These are phyloP conservation scores for Mycena latifolia DNA, from an alignment of 768 basidiomycete species.

Conservation along the genomic window DNA sequence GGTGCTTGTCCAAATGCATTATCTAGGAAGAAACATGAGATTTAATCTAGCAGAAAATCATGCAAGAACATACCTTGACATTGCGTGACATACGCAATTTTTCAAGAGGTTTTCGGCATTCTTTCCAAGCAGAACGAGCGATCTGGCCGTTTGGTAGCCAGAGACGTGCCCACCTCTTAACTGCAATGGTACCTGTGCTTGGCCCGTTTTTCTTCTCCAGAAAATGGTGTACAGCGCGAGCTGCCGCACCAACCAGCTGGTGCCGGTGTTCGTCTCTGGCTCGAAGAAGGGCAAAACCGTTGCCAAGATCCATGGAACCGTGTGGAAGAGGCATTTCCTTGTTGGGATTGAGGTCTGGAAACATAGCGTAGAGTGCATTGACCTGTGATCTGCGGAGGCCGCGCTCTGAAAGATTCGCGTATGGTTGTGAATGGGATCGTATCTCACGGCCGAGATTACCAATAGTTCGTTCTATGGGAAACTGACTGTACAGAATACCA, in stretches of 20 bases:
- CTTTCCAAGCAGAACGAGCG: conserved; percentile 35
- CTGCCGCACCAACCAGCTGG: background rate
- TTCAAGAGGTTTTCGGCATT: conserved; percentile 20
- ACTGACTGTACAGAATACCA: no score
- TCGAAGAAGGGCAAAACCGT: conserved; percentile 26
- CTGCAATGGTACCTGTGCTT: background rate
- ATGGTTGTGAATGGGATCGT: conserved; percentile 5
- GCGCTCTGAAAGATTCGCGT: conserved; percentile 20
- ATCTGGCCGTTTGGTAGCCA: conserved; percentile 41
- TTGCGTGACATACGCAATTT: conserved; percentile 27
- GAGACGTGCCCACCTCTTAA: conserved; percentile 34
- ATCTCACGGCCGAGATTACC: background rate
- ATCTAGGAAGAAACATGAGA: background rate
- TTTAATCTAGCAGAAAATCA: no score
- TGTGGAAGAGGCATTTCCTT: conserved; percentile 1
- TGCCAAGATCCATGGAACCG: conserved; percentile 16
- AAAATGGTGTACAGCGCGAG: background rate
- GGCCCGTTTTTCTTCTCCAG: background rate
- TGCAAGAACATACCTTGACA: background rate
- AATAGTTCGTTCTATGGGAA: no score
- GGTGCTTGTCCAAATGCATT: background rate
- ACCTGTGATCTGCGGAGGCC: conserved; percentile 7
- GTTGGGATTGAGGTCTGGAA: conserved; percentile 26
- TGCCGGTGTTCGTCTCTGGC: conserved; percentile 22
- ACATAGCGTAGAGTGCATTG: conserved; percentile 28